Evolutionary conservation across 768 basidiomycete genomes (phyloP).

Genomic region (Grammothele lineata): DNA sequence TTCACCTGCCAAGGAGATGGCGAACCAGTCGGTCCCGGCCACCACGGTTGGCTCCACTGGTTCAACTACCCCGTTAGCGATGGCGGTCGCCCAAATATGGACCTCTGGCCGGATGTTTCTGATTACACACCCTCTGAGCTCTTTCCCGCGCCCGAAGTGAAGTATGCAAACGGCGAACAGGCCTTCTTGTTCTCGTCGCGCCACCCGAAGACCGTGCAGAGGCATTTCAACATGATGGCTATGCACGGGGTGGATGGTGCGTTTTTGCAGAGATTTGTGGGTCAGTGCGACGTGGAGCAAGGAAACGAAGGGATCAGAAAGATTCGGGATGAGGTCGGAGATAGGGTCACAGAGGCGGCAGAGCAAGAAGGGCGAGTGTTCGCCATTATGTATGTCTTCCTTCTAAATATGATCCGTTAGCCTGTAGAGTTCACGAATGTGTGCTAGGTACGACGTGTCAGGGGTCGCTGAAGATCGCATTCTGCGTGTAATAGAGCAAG

Average conservation of each 20-base stretch:
- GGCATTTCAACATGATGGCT: slow-evolving; percentile 85
- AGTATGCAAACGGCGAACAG: slow-evolving; percentile 50
- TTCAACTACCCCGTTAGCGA: slow-evolving; percentile 61
- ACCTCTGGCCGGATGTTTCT: slow-evolving; percentile 79
- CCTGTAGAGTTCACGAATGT: neutral
- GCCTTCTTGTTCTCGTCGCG: slow-evolving; percentile 76
- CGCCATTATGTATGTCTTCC: slow-evolving; percentile 67
- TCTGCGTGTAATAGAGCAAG: slow-evolving; percentile 59
- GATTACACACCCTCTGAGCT: slow-evolving; percentile 68
- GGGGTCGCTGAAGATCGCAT: slow-evolving; percentile 71
- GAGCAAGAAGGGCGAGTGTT: slow-evolving; percentile 79
- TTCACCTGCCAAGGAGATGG: slow-evolving; percentile 36
- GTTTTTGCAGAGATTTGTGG: slow-evolving; percentile 75
- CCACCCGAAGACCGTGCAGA: slow-evolving; percentile 66
- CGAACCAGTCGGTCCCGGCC: slow-evolving; percentile 51
- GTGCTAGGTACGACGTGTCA: slow-evolving; percentile 74
- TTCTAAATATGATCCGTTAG: neutral
- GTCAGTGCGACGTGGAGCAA: slow-evolving; percentile 56
- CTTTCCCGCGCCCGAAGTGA: slow-evolving; percentile 64
- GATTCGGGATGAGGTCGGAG: slow-evolving; percentile 70
- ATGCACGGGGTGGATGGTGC: slow-evolving; percentile 75
- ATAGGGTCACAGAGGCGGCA: slow-evolving; percentile 69
- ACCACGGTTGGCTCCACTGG: slow-evolving; percentile 90
- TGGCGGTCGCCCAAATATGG: slow-evolving; percentile 69
- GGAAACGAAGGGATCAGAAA: slow-evolving; percentile 52